Percentiles rank a stretch among this genome's conserved stretches.
These are phyloP conservation scores for Sugiyamaella floridensis DNA, from an alignment of 805 yeast species.

Conservation along the genomic window DNA sequence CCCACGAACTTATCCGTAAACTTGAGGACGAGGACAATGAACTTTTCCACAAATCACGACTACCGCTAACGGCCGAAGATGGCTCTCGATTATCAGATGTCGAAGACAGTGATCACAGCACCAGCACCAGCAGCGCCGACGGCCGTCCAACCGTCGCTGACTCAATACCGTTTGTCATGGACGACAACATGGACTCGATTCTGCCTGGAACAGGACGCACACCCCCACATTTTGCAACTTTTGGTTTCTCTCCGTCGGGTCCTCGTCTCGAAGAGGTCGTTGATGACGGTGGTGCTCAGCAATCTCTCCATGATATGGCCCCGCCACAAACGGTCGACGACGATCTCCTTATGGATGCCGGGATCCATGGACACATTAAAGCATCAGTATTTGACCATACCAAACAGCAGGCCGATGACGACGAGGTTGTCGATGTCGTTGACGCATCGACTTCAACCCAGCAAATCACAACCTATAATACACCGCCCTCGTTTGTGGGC, in stretches of 20 bases:
- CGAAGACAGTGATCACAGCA: constrained; percentile 1
- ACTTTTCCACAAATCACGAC: not conserved
- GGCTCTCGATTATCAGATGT: not conserved
- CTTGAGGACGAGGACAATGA: not conserved
- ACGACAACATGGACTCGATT: not conserved
- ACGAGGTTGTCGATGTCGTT: not conserved
- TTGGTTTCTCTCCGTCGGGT: not conserved
- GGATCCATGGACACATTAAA: not conserved
- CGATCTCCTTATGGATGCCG: not conserved
- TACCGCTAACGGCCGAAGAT: not conserved
- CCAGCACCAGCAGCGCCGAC: not conserved
- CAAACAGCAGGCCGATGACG: not conserved
- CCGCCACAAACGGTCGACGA: not conserved
- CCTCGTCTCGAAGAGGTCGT: not conserved
- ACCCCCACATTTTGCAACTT: not conserved
- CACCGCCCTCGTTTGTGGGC: not conserved
- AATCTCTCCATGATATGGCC: not conserved
- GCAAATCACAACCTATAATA: not conserved
- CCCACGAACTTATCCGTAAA: not conserved
- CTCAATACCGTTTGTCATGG: not conserved
- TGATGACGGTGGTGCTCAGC: not conserved
- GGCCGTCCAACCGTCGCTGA: not conserved
- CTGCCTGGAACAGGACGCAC: not conserved
- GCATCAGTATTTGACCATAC: not conserved
- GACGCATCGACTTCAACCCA: not conserved